Base-by-base conservation (phyloP, 495 filamentous ascomycete species). In the Baudoinia panamericana region DNA sequence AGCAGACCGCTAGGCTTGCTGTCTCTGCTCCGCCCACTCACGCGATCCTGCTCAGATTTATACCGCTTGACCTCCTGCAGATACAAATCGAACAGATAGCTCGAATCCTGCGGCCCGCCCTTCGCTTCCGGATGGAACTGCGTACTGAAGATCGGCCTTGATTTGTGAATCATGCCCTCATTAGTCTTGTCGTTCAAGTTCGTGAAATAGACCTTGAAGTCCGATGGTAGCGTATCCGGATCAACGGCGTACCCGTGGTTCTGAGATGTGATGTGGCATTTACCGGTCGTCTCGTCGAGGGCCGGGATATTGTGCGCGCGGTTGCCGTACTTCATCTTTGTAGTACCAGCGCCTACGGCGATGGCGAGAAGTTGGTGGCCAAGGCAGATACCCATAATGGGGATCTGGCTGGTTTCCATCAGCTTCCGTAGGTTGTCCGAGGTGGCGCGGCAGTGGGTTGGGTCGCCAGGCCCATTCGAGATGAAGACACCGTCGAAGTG, bases 161-260 rank as follows among this genome's bases (percentile, higher is more conserved):
- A 82, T 59, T 80, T 82, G 71, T 96, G 90, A 56, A 94, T 85
- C 76, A 95, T 85, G 37, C 74, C 86, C 64, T 96, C 88, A 59
- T 96, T 96, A 65, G 75, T 81, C 24, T 79, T 79, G 55, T 97
- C 90, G 64, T 95, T 95, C 42, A 95, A 70, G 70, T 97, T 97
- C 54, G 90, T 75, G 56, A 96, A 96, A 67, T 93, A 94, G 56
- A 93, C 88, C 69, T 88, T 90, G 76, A 82, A 99, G 36, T 96
- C 82, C 22, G 61, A 65, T 18, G 80, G 71, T 16, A 99, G 70
- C 8, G 84, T 94, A 39, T 67, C 68, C 8, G 84, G 74, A 55
- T 96, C 90, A 31, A 99, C 86, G 13, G 90, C 90, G 55, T 99
- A 99, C 31, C 90, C 90, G 63, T 99, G 90, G 66, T 99, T 97